Conservation (phyloP, 2,329 filamentous ascomycete genomes). For the Cytospora schulzeri region DNA sequence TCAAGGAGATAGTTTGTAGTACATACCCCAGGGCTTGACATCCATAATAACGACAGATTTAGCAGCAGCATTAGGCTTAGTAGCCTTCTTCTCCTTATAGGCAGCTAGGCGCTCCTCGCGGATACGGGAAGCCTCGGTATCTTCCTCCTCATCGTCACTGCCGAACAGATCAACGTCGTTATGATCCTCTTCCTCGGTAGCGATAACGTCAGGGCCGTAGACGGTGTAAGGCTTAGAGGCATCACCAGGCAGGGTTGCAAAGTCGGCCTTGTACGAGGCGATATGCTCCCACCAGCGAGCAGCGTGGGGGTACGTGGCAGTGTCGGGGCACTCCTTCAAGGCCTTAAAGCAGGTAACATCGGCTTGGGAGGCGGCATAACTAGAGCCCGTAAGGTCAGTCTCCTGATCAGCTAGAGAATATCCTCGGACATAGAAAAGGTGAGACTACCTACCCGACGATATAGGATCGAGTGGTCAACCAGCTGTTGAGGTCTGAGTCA, state of each 20-base stretch:
- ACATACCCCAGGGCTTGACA: conserved; percentile 98
- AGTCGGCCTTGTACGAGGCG: conserved; percentile 88
- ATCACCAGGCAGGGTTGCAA: conserved; percentile 87
- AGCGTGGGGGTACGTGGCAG: conserved; percentile 88
- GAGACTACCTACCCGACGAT: conserved; percentile 70
- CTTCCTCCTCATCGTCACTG: conserved; percentile 91
- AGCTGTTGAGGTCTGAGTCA: conserved; percentile 61
- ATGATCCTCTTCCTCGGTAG: conserved; percentile 73
- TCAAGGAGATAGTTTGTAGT: conserved; percentile 3
- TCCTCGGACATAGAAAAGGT: background rate
- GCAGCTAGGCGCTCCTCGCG: conserved; percentile 87
- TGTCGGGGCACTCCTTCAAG: conserved; percentile 63
- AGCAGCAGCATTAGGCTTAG: conserved; percentile 81
- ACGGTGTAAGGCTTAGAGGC: conserved; percentile 83
- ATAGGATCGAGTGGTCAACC: conserved; percentile 70
- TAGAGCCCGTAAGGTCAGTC: conserved; percentile 34
- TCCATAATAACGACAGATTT: conserved; percentile 97
- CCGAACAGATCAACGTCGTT: conserved; percentile 94
- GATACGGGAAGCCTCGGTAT: conserved; percentile 79
- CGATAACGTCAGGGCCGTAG: conserved; percentile 92
- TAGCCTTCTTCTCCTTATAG: conserved; percentile 87
- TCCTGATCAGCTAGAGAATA: conserved; percentile 5
- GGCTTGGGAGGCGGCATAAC: conserved; percentile 78
- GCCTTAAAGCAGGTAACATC: conserved; percentile 96
- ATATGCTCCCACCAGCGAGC: conserved; percentile 99